Evolutionary conservation across 345 rosid genomes (phyloP), one percentile per base, ranked within the genome.

Genomic region (Bruguiera sexangula): DNA sequence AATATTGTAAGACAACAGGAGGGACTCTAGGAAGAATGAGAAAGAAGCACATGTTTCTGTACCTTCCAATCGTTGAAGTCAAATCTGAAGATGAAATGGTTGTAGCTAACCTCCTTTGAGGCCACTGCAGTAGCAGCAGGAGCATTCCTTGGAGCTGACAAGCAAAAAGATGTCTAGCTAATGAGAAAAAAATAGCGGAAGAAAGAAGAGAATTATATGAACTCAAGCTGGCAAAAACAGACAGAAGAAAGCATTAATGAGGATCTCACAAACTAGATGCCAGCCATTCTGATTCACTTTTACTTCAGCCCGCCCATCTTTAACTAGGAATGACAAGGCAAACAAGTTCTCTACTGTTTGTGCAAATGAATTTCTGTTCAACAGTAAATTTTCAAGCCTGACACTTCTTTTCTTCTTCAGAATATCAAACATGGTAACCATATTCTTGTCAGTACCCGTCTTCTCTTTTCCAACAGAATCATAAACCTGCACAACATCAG

Each of bases 321-420:
- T 82, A 24, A 80, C 82, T 27, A 84, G 81, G 74, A 84, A 84
- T 39, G 88, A 84, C 43, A 84, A 66, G 36, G 88, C 75, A 76
- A 84, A 84, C 70, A 84, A 53, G 72, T 82, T 84, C 75, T 84
- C 88, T 61, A 84, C 82, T 5, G 85, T 82, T 69, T 75, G 85
- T 18, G 87, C 69, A 82, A 82, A 84, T 13, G 87, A 84, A 48
- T 69, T 71, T 66, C 84, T 66, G 55, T 84, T 84, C 63, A 84
- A 54, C 32, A 84, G 62, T 32, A 82, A 66, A 71, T 73, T 60
- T 65, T 82, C 85, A 46, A 81, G 77, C 71, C 60, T 73, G 63
- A 82, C 84, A 55, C 54, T 75, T 60, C 67, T 82, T 34, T 78
- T 74, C 75, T 73, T 80, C 76, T 70, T 77, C 68, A 84, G 73